These are phyloP conservation scores for Cystobasidiaceae sp. DNA, from an alignment of 1,284 basidiomycete species.

Conservation along the genomic window DNA sequence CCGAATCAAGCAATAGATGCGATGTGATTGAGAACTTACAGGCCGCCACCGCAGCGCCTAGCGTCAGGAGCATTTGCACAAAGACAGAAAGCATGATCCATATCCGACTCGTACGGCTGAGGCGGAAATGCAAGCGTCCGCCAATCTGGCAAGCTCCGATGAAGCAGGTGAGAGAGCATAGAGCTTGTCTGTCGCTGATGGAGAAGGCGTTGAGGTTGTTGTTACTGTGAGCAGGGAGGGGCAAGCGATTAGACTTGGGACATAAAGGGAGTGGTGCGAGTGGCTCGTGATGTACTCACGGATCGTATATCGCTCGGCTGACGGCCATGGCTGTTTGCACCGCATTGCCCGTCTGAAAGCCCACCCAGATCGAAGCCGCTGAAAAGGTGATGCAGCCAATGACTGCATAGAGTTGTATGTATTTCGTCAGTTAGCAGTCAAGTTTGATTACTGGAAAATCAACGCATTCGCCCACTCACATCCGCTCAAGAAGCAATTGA, in stretches of 20 bases:
- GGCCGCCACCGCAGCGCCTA: conserved; percentile 12
- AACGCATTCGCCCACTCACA: conserved; percentile 9
- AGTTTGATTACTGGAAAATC: too few relatives aligned
- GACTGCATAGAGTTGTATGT: too few relatives aligned
- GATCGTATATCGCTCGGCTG: conserved; percentile 2
- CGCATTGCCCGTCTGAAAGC: conserved; percentile 27
- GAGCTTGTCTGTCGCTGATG: conserved; percentile 20
- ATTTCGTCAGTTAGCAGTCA: too few relatives aligned
- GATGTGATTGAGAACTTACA: background rate
- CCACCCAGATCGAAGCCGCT: conserved; percentile 30
- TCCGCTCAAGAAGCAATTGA: conserved; percentile 27
- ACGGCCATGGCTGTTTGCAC: conserved; percentile 25
- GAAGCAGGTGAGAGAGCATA: conserved; percentile 11
- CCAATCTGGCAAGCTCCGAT: conserved; percentile 15
- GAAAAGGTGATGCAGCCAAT: conserved; percentile 28
- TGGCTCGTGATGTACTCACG: conserved; percentile 1
- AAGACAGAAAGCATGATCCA: conserved; percentile 8
- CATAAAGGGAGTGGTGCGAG: background rate
- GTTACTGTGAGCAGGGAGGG: background rate
- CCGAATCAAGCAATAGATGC: background rate
- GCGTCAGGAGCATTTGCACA: conserved; percentile 21
- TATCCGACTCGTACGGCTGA: conserved; percentile 13
- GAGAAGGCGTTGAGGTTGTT: background rate
- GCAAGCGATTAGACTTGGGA: background rate
- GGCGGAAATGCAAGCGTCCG: conserved; percentile 1